These are phyloP conservation scores for Trametes cubensis DNA, from an alignment of 768 basidiomycete genomes.

Conservation along the genomic window DNA sequence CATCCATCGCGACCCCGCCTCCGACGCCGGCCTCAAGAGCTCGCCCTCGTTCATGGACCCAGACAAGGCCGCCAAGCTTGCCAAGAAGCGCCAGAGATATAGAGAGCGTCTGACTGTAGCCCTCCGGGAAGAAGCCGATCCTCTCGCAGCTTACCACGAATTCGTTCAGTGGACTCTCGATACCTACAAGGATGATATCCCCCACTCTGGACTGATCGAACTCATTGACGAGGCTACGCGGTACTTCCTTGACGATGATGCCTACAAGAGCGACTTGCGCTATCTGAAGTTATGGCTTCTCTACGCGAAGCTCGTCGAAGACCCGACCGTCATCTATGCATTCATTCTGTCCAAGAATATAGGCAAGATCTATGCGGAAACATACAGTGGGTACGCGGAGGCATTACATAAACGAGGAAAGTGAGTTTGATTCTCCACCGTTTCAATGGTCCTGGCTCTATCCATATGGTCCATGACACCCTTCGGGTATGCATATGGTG, in stretches of 20 bases:
- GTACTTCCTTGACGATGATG: conserved; percentile 78
- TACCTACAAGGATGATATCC: conserved; percentile 71
- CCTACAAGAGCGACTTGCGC: conserved; percentile 85
- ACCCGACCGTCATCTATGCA: conserved; percentile 61
- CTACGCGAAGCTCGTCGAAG: conserved; percentile 81
- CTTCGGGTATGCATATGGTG: no score
- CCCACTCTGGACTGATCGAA: conserved; percentile 72
- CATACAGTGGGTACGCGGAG: conserved; percentile 92
- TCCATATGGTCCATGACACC: no score
- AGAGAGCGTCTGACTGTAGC: conserved; percentile 51
- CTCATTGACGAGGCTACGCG: conserved; percentile 83
- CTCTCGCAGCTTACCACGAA: conserved; percentile 80
- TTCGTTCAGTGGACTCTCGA: conserved; percentile 91
- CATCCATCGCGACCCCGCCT: neutral
- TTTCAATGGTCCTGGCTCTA: no score
- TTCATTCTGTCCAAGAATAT: conserved; percentile 55
- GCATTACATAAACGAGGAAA: conserved; percentile 74
- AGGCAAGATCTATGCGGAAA: conserved; percentile 69
- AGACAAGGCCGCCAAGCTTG: conserved; percentile 18
- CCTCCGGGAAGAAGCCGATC: conserved; percentile 78
- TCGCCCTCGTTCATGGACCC: conserved; percentile 8
- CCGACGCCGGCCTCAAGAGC: neutral
- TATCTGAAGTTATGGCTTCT: conserved; percentile 92
- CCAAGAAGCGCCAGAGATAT: conserved; percentile 30
- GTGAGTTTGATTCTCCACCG: conserved; percentile 48